Percentiles rank a stretch among this genome's conserved stretches.
Evolutionary conservation across 768 basidiomycete genomes (phyloP).

Genomic region (Mycena polygramma): DNA sequence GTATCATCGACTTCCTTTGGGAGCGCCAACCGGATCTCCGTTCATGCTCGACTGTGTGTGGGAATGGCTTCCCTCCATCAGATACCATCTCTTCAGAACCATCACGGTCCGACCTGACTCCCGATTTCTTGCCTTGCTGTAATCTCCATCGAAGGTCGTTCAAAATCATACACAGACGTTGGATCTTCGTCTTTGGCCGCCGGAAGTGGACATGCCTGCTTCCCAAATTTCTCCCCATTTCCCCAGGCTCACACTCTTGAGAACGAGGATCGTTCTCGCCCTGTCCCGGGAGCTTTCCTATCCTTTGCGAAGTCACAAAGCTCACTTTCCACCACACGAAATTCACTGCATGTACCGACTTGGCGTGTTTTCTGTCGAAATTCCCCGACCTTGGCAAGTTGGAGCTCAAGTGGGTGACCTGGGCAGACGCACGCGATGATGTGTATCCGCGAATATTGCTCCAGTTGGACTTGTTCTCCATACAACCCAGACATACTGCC

Average conservation of each 20-base stretch:
- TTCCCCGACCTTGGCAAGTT: neutral
- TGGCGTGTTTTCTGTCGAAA: neutral
- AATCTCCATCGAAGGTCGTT: neutral
- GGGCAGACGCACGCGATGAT: neutral
- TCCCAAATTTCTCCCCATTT: neutral
- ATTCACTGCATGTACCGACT: neutral
- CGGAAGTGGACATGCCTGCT: neutral
- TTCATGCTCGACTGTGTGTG: neutral
- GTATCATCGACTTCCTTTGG: constrained; percentile 3
- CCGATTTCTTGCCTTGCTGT: neutral
- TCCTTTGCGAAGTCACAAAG: neutral
- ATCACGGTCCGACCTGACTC: neutral
- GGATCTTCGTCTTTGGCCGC: neutral
- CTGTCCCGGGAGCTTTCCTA: neutral
- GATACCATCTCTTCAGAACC: neutral
- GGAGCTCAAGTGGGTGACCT: neutral
- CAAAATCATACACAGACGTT: neutral
- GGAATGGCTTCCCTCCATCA: neutral
- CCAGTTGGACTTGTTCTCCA: neutral
- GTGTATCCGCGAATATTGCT: neutral
- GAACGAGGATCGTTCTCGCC: neutral
- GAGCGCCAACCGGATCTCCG: neutral
- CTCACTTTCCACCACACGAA: neutral
- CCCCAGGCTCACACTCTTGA: neutral
- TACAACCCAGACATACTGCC: neutral